A percentile compares a stretch with the other conserved stretches of the same genome.
Conservation (phyloP, 371 early-diverging fungal genomes). For the Mortierella sp. region DNA sequence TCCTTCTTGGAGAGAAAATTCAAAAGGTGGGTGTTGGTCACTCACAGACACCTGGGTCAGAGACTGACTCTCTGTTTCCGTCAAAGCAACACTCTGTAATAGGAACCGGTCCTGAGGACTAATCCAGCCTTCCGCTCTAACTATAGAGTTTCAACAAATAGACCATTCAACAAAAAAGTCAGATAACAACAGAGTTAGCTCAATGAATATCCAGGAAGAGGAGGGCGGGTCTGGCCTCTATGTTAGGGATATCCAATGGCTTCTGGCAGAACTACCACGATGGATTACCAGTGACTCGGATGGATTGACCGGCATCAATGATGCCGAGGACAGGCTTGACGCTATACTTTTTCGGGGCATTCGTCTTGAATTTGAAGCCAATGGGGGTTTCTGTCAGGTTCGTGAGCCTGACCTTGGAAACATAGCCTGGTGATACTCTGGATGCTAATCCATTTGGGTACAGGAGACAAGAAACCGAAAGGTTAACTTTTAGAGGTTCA, state of each 20-base stretch:
- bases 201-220: background rate
- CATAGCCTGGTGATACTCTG: constrained; percentile 29
- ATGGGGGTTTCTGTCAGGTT: constrained; percentile 55
- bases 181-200: background rate
- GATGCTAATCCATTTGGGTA: constrained; percentile 11
- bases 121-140: constrained; percentile 41
- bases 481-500: background rate
- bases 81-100: constrained; percentile 26
- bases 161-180: background rate
- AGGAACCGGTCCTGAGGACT: constrained; percentile 49
- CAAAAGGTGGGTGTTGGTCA: background rate
- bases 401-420: constrained; percentile 53
- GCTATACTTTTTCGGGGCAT: constrained; percentile 67
- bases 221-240: background rate
- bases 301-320: constrained; percentile 54
- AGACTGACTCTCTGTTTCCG: constrained; percentile 10
- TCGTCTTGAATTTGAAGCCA: constrained; percentile 73
- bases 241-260: background rate
- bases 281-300: constrained; percentile 61
- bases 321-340: constrained; percentile 67
- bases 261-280: too few relatives aligned
- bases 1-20: background rate
- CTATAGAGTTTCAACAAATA: constrained; percentile 12
- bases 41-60: constrained; percentile 7
- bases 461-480: background rate